These are phyloP conservation scores for Firmiana major DNA, from an alignment of 345 rosid genomes.

Conservation along the genomic window DNA sequence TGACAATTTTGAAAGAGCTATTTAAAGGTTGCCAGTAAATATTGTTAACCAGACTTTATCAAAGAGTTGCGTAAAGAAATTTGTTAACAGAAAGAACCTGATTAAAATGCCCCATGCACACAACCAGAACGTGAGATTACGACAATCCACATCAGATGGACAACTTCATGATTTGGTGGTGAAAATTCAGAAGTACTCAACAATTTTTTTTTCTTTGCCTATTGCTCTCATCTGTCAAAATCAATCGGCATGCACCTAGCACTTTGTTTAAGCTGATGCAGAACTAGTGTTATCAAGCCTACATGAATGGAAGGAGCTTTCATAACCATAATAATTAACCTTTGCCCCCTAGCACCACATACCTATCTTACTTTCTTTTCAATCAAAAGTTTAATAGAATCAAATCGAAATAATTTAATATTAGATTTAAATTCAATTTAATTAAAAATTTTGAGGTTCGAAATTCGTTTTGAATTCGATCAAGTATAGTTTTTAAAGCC, in stretches of 20 bases:
- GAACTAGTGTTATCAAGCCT: neutral
- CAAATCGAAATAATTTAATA: too few species aligned
- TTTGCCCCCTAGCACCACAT: neutral
- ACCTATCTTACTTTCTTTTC: neutral
- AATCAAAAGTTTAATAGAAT: too few species aligned
- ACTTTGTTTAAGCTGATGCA: neutral
- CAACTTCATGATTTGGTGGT: too few species aligned
- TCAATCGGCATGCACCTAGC: neutral
- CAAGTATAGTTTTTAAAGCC: too few species aligned
- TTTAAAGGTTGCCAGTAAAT: neutral
- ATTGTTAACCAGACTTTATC: neutral
- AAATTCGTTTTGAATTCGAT: too few species aligned
- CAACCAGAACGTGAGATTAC: neutral
- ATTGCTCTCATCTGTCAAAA: neutral
- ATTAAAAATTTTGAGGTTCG: too few species aligned
- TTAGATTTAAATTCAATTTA: too few species aligned
- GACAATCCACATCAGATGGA: neutral
- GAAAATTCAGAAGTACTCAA: too few species aligned
- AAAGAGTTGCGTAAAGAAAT: too few species aligned
- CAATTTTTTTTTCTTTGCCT: neutral
- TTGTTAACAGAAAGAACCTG: neutral
- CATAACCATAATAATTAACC: neutral
- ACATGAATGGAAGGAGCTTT: neutral
- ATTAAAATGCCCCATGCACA: neutral
- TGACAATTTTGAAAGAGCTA: neutral